phyloP scores from a whole-genome alignment of 2,329 filamentous ascomycete genomes.

The Trichoderma semiorbis region DNA sequence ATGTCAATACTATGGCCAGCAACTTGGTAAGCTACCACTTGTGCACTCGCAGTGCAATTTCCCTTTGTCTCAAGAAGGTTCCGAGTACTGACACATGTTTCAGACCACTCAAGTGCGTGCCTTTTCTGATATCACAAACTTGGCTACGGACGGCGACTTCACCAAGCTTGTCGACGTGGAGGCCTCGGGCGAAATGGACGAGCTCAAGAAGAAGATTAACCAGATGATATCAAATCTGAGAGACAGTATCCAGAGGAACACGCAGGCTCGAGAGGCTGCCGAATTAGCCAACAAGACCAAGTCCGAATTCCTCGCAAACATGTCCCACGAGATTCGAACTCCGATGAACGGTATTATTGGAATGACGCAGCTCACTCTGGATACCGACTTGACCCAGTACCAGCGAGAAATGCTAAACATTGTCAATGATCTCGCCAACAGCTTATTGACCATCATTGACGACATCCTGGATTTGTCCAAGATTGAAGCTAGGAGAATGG shows the following conservation, averaged over 20 bases:
- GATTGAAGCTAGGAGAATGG: conserved; percentile 95
- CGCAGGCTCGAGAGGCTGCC: conserved; percentile 89
- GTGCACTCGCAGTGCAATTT: not conserved
- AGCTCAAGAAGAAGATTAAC: conserved; percentile 98
- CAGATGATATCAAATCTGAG: conserved; percentile 96
- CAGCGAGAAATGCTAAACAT: conserved; percentile 98
- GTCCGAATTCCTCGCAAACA: conserved; percentile 96
- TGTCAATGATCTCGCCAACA: conserved; percentile 94
- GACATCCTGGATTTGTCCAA: conserved; percentile 71
- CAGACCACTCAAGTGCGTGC: conserved; percentile 96
- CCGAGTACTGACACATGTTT: conserved; percentile 27
- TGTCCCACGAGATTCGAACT: conserved; percentile 97
- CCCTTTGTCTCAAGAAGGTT: not conserved
- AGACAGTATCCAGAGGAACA: conserved; percentile 96
- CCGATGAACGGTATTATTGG: conserved; percentile 98
- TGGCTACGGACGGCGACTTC: conserved; percentile 94
- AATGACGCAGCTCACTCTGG: conserved; percentile 94
- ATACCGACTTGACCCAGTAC: conserved; percentile 90
- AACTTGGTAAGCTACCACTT: conserved; percentile 47
- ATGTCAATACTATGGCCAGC: conserved; percentile 89
- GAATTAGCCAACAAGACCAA: conserved; percentile 98
- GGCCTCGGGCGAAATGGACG: conserved; percentile 98
- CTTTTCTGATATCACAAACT: conserved; percentile 97
- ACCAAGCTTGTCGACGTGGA: conserved; percentile 95
- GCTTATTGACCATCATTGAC: conserved; percentile 94